Conservation (phyloP, 345 rosid genomes). For the Citrus unshiu region DNA sequence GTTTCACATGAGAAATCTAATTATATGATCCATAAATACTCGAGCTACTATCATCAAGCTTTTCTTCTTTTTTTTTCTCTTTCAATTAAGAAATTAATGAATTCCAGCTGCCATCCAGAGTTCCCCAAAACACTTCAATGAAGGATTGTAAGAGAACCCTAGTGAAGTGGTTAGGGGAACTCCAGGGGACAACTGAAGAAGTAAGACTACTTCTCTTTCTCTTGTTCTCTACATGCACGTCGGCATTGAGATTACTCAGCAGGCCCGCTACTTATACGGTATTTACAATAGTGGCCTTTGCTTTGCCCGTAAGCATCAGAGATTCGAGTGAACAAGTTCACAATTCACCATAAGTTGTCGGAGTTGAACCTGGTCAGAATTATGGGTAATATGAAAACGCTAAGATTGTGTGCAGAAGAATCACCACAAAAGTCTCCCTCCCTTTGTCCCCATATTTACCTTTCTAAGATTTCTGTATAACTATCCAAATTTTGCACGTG, state of each 20-base stretch:
- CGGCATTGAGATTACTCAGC: background rate
- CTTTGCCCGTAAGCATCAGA: background rate
- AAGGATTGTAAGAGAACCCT: background rate
- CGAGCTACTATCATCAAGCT: too few relatives aligned
- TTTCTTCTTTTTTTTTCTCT: too few relatives aligned
- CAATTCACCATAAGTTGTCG: background rate
- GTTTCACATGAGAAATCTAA: too few relatives aligned
- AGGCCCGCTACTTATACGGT: background rate
- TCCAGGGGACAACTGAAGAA: slow-evolving; percentile 13
- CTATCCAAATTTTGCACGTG: background rate
- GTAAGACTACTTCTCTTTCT: background rate
- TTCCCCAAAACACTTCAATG: too few relatives aligned
- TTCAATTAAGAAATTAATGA: too few relatives aligned
- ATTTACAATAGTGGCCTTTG: background rate
- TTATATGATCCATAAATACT: too few relatives aligned
- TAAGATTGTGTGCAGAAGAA: background rate
- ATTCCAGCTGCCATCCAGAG: too few relatives aligned
- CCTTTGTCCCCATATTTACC: background rate
- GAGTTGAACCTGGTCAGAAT: slow-evolving; percentile 1
- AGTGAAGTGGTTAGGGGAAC: slow-evolving; percentile 31
- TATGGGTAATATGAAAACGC: background rate
- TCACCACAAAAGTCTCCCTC: background rate
- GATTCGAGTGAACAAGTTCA: background rate
- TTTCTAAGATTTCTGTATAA: background rate
- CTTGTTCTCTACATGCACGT: background rate